A percentile compares a stretch with the other conserved stretches of the same genome.
Evolutionary conservation across 1,284 basidiomycete genomes (phyloP).

Genomic region (Malassezia cuniculi): DNA sequence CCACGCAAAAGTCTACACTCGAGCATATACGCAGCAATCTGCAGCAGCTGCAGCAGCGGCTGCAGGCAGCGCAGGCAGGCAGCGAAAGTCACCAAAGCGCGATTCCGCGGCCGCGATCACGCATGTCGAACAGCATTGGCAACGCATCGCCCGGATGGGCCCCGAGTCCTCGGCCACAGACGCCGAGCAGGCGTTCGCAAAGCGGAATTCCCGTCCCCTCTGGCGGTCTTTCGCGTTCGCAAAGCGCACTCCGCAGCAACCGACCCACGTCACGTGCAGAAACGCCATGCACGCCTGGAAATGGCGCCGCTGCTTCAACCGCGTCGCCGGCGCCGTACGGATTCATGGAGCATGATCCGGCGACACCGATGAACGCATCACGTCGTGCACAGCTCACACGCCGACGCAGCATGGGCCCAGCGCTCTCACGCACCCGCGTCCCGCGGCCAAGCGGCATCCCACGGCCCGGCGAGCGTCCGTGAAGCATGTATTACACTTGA

Average conservation of each 20-base stretch:
- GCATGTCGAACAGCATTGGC: constrained; percentile 19
- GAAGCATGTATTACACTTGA: too few species aligned
- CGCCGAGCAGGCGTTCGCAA: constrained; percentile 17
- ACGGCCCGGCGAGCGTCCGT: too few species aligned
- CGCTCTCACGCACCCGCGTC: too few species aligned
- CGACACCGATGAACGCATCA: constrained; percentile 19
- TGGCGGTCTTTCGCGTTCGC: constrained; percentile 19
- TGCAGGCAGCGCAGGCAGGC: constrained; percentile 24
- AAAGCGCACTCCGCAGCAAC: constrained; percentile 8
- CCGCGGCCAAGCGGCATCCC: too few species aligned
- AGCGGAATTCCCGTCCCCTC: constrained; percentile 29
- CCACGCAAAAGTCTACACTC: constrained; percentile 17
- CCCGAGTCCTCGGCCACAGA: constrained; percentile 15
- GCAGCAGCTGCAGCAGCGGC: constrained; percentile 32
- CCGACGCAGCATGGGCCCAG: constrained; percentile 12
- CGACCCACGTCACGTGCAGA: constrained; percentile 3
- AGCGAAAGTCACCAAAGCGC: constrained; percentile 27
- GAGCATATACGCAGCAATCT: constrained; percentile 32
- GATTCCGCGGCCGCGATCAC: constrained; percentile 34
- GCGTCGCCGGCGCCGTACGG: constrained; percentile 17
- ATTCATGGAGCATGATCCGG: constrained; percentile 34
- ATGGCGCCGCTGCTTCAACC: constrained; percentile 5
- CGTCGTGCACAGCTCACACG: constrained; percentile 15
- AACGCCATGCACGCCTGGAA: constrained; percentile 6
- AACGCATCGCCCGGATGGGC: not conserved